Evolutionary conservation across 257 asterid species (phyloP).

Genomic region (Lavandula angustifolia): DNA sequence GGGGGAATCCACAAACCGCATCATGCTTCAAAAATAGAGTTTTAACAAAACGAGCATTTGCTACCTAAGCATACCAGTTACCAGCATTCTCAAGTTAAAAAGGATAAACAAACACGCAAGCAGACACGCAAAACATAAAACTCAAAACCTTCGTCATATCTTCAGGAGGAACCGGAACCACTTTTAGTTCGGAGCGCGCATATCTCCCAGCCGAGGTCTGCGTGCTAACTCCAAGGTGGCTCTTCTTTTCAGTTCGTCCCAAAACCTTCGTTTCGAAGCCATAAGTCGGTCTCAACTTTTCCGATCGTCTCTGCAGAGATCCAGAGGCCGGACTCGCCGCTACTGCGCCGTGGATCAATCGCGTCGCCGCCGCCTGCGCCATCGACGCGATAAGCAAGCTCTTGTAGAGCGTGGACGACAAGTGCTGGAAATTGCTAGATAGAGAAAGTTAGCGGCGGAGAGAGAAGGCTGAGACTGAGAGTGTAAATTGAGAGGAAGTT

Average conservation of each 20-base stretch:
- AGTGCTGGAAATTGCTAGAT: conserved; percentile 7
- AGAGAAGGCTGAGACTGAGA: background rate
- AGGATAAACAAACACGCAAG: background rate
- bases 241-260: conserved; percentile 40
- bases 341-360: conserved; percentile 60
- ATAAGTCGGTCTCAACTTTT: conserved; percentile 54
- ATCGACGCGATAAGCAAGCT: conserved; percentile 32
- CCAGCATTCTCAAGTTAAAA: conserved; percentile 14
- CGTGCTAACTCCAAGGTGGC: conserved; percentile 39
- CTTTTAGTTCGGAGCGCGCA: conserved; percentile 46
- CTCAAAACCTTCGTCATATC: conserved; percentile 59
- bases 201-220: conserved; percentile 55
- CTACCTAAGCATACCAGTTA: background rate
- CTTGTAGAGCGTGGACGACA: conserved; percentile 5
- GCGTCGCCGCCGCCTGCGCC: conserved; percentile 82
- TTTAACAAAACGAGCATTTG: conserved; percentile 8
- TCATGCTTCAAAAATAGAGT: background rate
- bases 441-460: background rate
- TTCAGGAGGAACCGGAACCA: conserved; percentile 70
- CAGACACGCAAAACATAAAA: background rate
- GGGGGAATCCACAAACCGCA: background rate
- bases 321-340: conserved; percentile 49
- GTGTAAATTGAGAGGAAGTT: conserved; percentile 25
- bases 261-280: conserved; percentile 55
- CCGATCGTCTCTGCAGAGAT: conserved; percentile 46